Conservation (phyloP, 2,329 filamentous ascomycete species). For the Fusarium papillatum region DNA sequence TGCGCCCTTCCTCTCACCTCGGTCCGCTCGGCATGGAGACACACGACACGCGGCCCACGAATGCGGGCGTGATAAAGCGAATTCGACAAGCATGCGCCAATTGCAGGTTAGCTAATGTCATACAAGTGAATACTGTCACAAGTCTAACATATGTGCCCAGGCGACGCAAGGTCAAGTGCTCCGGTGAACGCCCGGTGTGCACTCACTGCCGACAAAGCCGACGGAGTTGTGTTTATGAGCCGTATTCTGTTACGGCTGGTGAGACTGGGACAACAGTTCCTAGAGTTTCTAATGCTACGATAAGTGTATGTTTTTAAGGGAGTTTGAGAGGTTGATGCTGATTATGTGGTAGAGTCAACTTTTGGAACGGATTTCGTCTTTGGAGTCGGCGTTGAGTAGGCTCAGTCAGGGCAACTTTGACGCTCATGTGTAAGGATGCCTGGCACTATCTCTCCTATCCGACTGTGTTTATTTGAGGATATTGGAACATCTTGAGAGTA, state of each 20-base stretch:
- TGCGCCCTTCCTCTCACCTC: not conserved
- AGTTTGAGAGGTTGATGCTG: not conserved
- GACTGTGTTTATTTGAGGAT: not conserved
- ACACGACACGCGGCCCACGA: constrained; percentile 1
- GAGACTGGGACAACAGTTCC: not conserved
- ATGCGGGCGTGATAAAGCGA: constrained; percentile 26
- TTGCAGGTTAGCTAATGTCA: constrained; percentile 17
- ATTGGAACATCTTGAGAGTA: not conserved
- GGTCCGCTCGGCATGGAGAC: constrained; percentile 2
- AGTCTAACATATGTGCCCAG: not conserved
- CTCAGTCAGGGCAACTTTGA: constrained; percentile 14
- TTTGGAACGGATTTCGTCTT: constrained; percentile 11
- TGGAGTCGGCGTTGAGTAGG: constrained; percentile 10
- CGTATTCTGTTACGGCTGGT: constrained; percentile 6
- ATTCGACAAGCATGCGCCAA: constrained; percentile 30
- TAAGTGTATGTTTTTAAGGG: not conserved
- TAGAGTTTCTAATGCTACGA: not conserved
- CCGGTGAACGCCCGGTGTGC: constrained; percentile 27
- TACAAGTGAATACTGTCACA: not conserved
- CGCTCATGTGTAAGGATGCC: not conserved
- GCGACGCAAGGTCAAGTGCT: constrained; percentile 33
- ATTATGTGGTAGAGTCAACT: not conserved
- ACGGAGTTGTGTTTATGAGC: constrained; percentile 19
- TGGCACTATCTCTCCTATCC: not conserved
- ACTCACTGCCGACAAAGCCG: constrained; percentile 22